These are phyloP conservation scores for Ilyonectria mors-panacis DNA, from an alignment of 2,329 filamentous ascomycete species.

Conservation along the genomic window DNA sequence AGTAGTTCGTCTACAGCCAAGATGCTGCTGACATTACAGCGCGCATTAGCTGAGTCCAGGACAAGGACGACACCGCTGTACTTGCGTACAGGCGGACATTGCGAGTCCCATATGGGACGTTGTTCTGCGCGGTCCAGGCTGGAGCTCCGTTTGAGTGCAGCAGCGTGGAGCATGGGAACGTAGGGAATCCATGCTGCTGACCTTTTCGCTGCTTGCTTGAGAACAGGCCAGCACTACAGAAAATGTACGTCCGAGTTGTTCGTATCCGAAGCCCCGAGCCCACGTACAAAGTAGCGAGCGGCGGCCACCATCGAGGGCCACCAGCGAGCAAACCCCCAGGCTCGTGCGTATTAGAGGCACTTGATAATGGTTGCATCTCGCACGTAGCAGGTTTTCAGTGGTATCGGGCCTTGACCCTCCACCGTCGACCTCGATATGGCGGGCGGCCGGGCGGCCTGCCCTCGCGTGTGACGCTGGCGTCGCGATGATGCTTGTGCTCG, in stretches of 20 bases:
- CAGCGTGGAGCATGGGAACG: conserved; percentile 36
- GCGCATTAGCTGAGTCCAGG: conserved; percentile 37
- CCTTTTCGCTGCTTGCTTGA: conserved; percentile 17
- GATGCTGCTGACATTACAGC: conserved; percentile 32
- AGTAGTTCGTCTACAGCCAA: conserved; percentile 34
- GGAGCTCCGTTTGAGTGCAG: conserved; percentile 44
- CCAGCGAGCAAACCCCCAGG: conserved; percentile 6
- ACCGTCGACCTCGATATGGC: conserved; percentile 17
- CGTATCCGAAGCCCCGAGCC: conserved; percentile 20
- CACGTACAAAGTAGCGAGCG: conserved; percentile 1
- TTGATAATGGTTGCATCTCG: conserved; percentile 26
- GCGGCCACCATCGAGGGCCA: neutral
- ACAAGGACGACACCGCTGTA: conserved; percentile 27
- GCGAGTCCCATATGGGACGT: conserved; percentile 40
- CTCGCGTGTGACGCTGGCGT: conserved; percentile 27
- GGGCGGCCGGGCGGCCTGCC: conserved; percentile 20
- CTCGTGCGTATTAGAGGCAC: neutral
- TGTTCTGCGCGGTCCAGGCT: conserved; percentile 38
- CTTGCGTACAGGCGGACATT: conserved; percentile 31
- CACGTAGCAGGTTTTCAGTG: conserved; percentile 28
- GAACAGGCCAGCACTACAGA: conserved; percentile 34
- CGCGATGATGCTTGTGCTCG: conserved; percentile 29
- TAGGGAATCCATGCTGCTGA: conserved; percentile 41
- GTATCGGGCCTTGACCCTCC: conserved; percentile 15
- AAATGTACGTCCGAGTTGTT: conserved; percentile 24